Conservation (phyloP, 345 rosid species). For the Eucalyptus brandiana region DNA sequence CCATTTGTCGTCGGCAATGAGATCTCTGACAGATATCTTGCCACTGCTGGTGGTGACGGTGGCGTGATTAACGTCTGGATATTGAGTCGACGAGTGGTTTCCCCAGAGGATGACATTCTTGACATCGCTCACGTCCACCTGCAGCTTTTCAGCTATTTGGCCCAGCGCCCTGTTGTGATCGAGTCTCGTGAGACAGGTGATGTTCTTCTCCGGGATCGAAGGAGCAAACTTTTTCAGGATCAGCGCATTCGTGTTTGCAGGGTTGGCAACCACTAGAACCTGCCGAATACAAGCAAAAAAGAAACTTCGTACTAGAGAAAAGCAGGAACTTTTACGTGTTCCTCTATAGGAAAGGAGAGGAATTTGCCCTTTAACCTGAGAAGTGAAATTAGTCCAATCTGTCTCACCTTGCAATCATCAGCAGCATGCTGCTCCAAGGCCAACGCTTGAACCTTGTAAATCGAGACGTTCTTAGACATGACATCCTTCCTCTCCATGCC, state of each 20-base stretch:
- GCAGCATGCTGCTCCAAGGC: conserved; percentile 74
- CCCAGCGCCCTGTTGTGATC: conserved; percentile 83
- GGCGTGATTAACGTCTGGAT: conserved; percentile 82
- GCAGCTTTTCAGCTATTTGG: conserved; percentile 50
- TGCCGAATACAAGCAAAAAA: background rate
- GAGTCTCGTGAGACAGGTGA: conserved; percentile 74
- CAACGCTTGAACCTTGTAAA: conserved; percentile 80
- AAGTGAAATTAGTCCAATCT: background rate
- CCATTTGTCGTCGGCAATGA: conserved; percentile 50
- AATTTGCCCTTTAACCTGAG: background rate
- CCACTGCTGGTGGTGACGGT: conserved; percentile 16
- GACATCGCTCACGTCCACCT: conserved; percentile 40
- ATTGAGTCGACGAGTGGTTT: conserved; percentile 84
- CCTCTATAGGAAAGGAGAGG: background rate
- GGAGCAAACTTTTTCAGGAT: conserved; percentile 78
- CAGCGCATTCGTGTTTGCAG: conserved; percentile 83
- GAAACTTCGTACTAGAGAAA: background rate
- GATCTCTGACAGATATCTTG: conserved; percentile 17
- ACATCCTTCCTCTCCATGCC: conserved; percentile 77
- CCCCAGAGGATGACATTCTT: conserved; percentile 84
- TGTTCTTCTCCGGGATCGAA: conserved; percentile 65
- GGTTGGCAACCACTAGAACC: conserved; percentile 79
- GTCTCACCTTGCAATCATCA: conserved; percentile 50
- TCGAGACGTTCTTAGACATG: conserved; percentile 50
- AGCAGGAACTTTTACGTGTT: background rate